Base-by-base conservation (phyloP, 2,329 filamentous ascomycete genomes). In the Dissoconium aciculare region DNA sequence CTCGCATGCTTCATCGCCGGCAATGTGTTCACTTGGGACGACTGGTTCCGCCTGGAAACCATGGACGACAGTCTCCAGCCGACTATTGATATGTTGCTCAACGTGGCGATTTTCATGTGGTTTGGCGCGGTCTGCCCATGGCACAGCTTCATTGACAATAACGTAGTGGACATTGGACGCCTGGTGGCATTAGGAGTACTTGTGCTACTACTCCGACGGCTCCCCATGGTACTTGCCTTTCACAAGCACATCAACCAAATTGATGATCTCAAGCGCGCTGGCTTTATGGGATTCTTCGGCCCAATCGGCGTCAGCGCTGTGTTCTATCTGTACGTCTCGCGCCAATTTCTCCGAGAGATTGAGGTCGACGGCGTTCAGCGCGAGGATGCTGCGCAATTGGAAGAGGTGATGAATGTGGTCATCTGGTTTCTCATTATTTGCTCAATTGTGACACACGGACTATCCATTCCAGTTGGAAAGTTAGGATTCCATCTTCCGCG, bases 21-120 rank as follows among this genome's bases (percentile, higher is more conserved):
- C 2, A 93, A 92, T 47, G 71, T 71, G 1, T 92, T 94, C 43
- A 92, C 82, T 0, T 87, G 82, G 74, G 84, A 92, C 51, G 83
- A 92, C 55, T 91, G 82, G 83, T 94, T 93, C 56, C 77, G 85
- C 0, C 62, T 87, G 1, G 80, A 91, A 53, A 94, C 85, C 0
- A 62, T 78, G 44, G 85, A 93, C 43, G 87, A 94, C 52, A 85
- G 80, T 2, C 67, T 94, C n/a, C 84, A 94, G 51, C 84, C 84
- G 0, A 93, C 84, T 0, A 79, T 94, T 27, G 84, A 94, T 52
- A 92, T 93, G 83, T 65, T 94, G 2, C 74, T 94, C 34, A 94
- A 94, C 50, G 71, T 91, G 3, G 65, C 75, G 11, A 69, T 94
- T 23, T 94, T 94, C 53, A 71, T 92, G 55, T 94, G 83, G 84